Conservation (phyloP, 83 land plant species). For the Thuja plicata region DNA sequence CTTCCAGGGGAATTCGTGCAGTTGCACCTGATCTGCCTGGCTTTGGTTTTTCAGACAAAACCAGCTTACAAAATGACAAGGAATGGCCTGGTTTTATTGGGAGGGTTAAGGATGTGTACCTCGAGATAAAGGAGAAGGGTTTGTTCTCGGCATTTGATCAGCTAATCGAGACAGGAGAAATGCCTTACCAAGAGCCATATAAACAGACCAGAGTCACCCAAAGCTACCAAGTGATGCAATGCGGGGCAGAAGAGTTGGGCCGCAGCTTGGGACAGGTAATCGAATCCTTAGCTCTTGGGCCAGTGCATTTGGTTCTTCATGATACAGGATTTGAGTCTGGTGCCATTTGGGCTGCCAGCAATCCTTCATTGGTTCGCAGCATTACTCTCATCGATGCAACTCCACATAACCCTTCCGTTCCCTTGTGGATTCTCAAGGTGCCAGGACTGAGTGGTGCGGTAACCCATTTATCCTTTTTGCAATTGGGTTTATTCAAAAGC, state of each 20-base stretch:
- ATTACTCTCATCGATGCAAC: slow-evolving; percentile 58
- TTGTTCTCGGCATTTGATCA: slow-evolving; percentile 80
- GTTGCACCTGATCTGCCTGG: slow-evolving; percentile 80
- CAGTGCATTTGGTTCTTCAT: slow-evolving; percentile 69
- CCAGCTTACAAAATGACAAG: slow-evolving; percentile 18
- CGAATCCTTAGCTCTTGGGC: slow-evolving; percentile 46
- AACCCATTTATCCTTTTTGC: slow-evolving; percentile 26
- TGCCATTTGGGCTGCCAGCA: slow-evolving; percentile 44
- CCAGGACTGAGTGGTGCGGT: slow-evolving; percentile 49
- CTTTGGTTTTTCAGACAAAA: slow-evolving; percentile 69
- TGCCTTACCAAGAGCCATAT: slow-evolving; percentile 22
- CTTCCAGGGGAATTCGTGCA: slow-evolving; percentile 39
- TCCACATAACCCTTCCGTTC: slow-evolving; percentile 34
- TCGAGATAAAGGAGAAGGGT: slow-evolving; percentile 68
- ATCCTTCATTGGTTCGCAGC: slow-evolving; percentile 44
- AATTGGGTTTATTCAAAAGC: slow-evolving; percentile 30
- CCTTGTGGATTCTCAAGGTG: slow-evolving; percentile 42
- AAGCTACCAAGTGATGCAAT: slow-evolving; percentile 2
- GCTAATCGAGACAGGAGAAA: slow-evolving; percentile 61
- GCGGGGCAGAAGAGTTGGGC: slow-evolving; percentile 20
- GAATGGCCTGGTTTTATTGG: slow-evolving; percentile 33
- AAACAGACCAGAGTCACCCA: slow-evolving; percentile 16
- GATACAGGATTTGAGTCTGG: slow-evolving; percentile 50
- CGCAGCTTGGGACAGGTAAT: slow-evolving; percentile 41
- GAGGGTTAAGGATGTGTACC: slow-evolving; percentile 38